Base-by-base conservation (phyloP, 441 rosid species). In the Bocquillonia castaneifolia region DNA sequence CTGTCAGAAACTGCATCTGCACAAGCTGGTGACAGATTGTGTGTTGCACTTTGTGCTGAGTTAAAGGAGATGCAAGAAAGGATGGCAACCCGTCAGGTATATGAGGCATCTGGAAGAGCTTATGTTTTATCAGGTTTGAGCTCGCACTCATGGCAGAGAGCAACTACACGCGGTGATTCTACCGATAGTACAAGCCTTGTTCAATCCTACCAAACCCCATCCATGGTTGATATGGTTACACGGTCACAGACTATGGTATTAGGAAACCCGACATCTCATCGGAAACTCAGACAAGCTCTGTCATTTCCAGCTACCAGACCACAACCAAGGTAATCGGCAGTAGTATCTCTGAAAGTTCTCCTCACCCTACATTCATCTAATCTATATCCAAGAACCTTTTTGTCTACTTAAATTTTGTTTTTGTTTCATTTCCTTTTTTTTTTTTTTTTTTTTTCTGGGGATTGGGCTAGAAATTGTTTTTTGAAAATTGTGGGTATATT, bases 101-200 rank as follows among this genome's bases (percentile, higher is more conserved):
- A 93, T 6, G 95, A 91, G 76, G 81, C 84, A 44, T 93, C 95
- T 0, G 99, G 99, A 45, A 86, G 99, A 69, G 99, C 97, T 52
- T 93, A 93, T 56, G 86, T 93, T 44, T 88, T 93, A 18, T 93
- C 99, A 1, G 99, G 99, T 64, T 81, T 93, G 71, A 93, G 97
- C 72, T 93, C 99, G 3, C 99, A 93, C 68, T 93, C 93, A 12
- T 89, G 95, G 96, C 99, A 93, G 73, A 80, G 99, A 83, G 97
- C 99, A 22, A 93, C 97, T 20, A 79, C 98, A n/a, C 81, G 98
- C 76, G 98, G 98, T 10, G 93, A 91, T 77, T 86, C 96, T 64
- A 83, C 89, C 0, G 95, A 88, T 1, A 84, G 85, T 48, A 79
- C 89, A 32, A 91, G 91, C 80, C 83, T 89, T 54, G 71, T 88